Percentiles rank a stretch among this genome's conserved stretches.
Conservation (phyloP, 257 asterid species). For the Solanum clarkiae region DNA sequence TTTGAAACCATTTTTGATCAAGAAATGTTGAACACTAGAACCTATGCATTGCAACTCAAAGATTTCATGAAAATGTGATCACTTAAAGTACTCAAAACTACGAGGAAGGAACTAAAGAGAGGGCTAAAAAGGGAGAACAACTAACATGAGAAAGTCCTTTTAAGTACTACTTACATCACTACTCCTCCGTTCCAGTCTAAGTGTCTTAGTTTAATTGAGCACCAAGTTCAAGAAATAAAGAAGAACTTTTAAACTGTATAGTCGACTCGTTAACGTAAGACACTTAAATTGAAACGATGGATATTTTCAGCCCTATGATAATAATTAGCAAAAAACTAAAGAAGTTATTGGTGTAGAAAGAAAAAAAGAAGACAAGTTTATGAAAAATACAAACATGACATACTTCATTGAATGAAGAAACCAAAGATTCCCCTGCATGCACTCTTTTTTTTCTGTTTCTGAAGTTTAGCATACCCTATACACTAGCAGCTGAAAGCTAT, state of each 20-base stretch:
- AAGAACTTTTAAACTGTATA: background rate
- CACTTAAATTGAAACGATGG: background rate
- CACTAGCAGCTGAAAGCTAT: constrained; percentile 53
- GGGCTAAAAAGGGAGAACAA: background rate
- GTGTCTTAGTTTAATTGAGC: background rate
- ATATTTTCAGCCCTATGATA: too few relatives aligned
- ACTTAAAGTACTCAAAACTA: background rate
- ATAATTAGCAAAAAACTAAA: background rate
- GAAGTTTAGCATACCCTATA: constrained; percentile 28
- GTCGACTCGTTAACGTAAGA: background rate
- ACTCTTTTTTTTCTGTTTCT: constrained; percentile 5
- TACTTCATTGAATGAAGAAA: constrained; percentile 13
- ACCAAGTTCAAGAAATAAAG: background rate
- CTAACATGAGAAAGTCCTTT: background rate
- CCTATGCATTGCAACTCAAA: background rate
- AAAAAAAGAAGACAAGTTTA: background rate
- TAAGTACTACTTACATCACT: background rate
- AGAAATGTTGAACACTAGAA: background rate
- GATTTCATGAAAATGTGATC: background rate
- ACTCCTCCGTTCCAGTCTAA: background rate
- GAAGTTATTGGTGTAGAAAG: background rate
- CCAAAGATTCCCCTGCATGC: constrained; percentile 46
- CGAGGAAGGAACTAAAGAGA: background rate
- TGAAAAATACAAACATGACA: background rate
- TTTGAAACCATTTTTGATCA: constrained; percentile 45